phyloP scores from a whole-genome alignment of 1,284 basidiomycete species.

The Inonotus obliquus region DNA sequence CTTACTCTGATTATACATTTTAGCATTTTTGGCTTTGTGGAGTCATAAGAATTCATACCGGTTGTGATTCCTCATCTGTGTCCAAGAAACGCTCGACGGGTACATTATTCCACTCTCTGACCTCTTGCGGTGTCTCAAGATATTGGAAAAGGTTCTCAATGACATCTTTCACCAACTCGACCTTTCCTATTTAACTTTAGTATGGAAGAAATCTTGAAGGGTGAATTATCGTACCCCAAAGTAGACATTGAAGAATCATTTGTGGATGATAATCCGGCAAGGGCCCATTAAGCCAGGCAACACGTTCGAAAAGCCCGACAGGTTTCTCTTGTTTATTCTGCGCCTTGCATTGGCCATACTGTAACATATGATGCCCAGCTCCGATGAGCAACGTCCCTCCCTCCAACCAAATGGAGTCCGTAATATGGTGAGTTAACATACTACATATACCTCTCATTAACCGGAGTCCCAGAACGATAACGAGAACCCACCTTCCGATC shows the following conservation, averaged over 20 bases:
- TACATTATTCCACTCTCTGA: conserved; percentile 40
- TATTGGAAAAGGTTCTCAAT: conserved; percentile 60
- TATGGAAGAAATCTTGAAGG: not conserved
- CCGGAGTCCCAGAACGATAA: not conserved
- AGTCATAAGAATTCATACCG: conserved; percentile 19
- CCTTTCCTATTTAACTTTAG: conserved; percentile 51
- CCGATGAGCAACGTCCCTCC: conserved; percentile 74
- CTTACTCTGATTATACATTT: conserved; percentile 4
- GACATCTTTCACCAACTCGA: conserved; percentile 78
- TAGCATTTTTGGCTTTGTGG: not conserved
- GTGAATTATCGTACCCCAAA: conserved; percentile 66
- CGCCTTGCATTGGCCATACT: conserved; percentile 40
- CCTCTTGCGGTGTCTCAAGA: conserved; percentile 30
- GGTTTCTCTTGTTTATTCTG: conserved; percentile 24
- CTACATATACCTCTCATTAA: conserved; percentile 32
- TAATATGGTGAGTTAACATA: conserved; percentile 72
- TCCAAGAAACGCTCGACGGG: conserved; percentile 53
- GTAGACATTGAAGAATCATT: conserved; percentile 83
- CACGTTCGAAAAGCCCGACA: conserved; percentile 69
- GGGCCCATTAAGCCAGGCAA: conserved; percentile 79
- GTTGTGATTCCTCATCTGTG: conserved; percentile 27
- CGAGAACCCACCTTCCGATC: conserved; percentile 50
- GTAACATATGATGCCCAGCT: conserved; percentile 73
- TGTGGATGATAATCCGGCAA: conserved; percentile 88
- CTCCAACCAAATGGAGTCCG: conserved; percentile 84